Evolutionary conservation across 75 land plant species (phyloP).

Genomic region (Cryptomeria japonica): DNA sequence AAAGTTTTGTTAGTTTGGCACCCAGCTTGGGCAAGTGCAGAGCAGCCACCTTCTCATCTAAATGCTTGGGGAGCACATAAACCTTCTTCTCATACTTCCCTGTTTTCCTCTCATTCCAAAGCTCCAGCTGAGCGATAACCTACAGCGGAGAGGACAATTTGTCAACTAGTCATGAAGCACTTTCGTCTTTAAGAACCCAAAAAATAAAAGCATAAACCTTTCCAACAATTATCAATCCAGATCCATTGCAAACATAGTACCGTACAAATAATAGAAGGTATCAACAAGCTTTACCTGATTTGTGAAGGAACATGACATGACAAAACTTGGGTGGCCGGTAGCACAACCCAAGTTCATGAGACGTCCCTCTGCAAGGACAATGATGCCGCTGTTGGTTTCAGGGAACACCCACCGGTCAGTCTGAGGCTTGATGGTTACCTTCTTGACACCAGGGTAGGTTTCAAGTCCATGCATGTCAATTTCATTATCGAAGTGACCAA

Average conservation of each 20-base stretch:
- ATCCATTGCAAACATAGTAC: not conserved
- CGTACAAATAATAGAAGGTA: not conserved
- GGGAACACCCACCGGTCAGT: constrained; percentile 97
- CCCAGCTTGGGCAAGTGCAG: constrained; percentile 81
- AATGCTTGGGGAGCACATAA: constrained; percentile 88
- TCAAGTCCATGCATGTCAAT: constrained; percentile 87
- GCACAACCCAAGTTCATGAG: constrained; percentile 96
- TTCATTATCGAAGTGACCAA: constrained; percentile 96
- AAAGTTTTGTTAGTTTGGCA: constrained; percentile 80
- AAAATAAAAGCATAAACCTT: too few relatives aligned
- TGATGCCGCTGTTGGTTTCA: constrained; percentile 77
- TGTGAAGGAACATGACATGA: constrained; percentile 93
- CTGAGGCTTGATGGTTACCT: constrained; percentile 93
- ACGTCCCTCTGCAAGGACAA: constrained; percentile 87
- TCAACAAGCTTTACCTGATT: constrained; percentile 54
- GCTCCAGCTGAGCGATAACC: constrained; percentile 92
- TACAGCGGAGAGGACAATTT: constrained; percentile 11
- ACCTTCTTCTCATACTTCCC: constrained; percentile 93
- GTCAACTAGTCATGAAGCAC: not conserved
- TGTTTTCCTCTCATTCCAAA: constrained; percentile 79
- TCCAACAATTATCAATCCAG: not conserved
- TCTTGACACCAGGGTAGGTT: constrained; percentile 79
- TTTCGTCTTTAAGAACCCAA: not conserved
- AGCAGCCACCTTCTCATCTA: constrained; percentile 94
- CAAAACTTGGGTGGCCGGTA: constrained; percentile 93